Evolutionary conservation across 208 protist species (phyloP).

Genomic region (Crithidia bombi): DNA sequence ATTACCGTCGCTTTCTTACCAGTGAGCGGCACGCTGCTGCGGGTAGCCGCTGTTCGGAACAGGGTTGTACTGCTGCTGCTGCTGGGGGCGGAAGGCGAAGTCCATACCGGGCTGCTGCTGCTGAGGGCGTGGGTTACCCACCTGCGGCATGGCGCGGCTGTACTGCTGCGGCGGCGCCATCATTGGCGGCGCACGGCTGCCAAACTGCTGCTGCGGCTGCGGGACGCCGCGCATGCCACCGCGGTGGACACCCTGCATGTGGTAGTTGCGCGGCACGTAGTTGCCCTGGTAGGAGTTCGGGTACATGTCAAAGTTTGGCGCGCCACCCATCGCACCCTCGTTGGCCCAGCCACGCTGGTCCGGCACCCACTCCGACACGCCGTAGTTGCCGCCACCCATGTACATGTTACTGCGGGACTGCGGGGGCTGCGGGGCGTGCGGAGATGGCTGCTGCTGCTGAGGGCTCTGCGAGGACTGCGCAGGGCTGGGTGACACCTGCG

Average conservation of each 20-base stretch:
- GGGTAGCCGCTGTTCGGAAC: constrained; percentile 26
- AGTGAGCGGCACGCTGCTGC: constrained; percentile 31
- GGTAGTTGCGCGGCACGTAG: constrained; percentile 17
- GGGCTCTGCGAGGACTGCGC: constrained; percentile 26
- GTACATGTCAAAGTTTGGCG: constrained; percentile 21
- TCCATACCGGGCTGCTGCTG: constrained; percentile 27
- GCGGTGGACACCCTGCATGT: constrained; percentile 15
- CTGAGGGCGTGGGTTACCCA: constrained; percentile 20
- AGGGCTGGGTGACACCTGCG: constrained; percentile 26
- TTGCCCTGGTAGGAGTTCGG: constrained; percentile 17
- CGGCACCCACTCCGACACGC: constrained; percentile 18
- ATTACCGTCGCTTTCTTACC: too few relatives aligned
- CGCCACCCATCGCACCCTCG: constrained; percentile 23
- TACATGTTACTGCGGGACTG: constrained; percentile 33
- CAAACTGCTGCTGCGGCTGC: constrained; percentile 27
- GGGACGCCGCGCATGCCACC: constrained; percentile 16
- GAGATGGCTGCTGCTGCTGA: constrained; percentile 34
- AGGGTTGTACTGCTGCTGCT: constrained; percentile 33
- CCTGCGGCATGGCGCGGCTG: constrained; percentile 23
- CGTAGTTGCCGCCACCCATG: constrained; percentile 26
- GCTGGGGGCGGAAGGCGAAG: constrained; percentile 35
- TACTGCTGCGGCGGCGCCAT: constrained; percentile 31
- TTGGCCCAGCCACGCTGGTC: constrained; percentile 33
- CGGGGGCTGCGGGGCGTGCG: constrained; percentile 30
- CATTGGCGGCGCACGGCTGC: constrained; percentile 40